phyloP scores from a whole-genome alignment of 2,329 filamentous ascomycete species.

The Xylariaceae sp. region DNA sequence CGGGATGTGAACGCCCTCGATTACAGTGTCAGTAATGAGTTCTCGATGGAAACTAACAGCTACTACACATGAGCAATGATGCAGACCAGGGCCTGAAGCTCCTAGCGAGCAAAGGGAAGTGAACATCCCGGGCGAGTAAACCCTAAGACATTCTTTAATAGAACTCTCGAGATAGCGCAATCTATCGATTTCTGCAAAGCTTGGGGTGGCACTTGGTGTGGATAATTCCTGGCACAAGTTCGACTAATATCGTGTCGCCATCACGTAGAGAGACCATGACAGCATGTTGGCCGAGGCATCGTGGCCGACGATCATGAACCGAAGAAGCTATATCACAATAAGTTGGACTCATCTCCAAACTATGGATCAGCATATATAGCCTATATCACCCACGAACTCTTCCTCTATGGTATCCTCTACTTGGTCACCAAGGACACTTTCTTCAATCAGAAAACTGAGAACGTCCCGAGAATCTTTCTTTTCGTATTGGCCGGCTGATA shows the following conservation, averaged over 20 bases:
- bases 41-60: not conserved
- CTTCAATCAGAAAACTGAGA: constrained; percentile 27
- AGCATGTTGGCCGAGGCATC: not conserved
- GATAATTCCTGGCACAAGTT: not conserved
- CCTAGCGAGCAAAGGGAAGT: not conserved
- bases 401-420: constrained; percentile 6
- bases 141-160: not conserved
- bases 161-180: not conserved
- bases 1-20: not conserved
- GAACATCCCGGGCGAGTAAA: not conserved
- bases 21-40: not conserved
- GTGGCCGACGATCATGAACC: not conserved
- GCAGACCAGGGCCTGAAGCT: too few species aligned
- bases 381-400: not conserved
- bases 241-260: not conserved
- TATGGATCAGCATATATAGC: not conserved
- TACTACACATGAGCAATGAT: too few species aligned
- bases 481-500: constrained; percentile 1
- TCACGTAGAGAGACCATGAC: not conserved
- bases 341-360: not conserved
- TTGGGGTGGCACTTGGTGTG: not conserved
- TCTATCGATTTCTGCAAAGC: not conserved
- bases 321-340: not conserved
- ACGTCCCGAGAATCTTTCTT: constrained; percentile 19
- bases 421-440: constrained; percentile 13